phyloP scores from a whole-genome alignment of 1,139 yeast genomes.

The Zhuliangozyma parablackwelliae region DNA sequence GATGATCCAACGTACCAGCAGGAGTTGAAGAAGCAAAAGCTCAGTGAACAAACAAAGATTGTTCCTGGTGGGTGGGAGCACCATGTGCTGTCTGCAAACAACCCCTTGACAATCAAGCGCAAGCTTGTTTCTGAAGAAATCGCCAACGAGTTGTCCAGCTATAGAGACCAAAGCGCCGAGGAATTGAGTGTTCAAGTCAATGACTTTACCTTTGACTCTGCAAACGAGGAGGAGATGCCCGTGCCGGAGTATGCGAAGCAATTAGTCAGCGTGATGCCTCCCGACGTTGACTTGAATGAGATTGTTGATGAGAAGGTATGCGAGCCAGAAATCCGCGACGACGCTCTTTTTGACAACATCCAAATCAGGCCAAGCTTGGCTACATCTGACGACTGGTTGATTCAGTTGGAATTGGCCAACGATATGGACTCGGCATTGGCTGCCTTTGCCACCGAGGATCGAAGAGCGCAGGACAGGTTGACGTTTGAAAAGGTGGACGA shows the following conservation, averaged over 20 bases:
- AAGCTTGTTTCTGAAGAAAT: conserved; percentile 26
- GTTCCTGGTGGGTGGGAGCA: conserved; percentile 39
- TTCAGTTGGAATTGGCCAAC: conserved; percentile 56
- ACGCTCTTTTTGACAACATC: conserved; percentile 27
- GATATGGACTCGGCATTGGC: conserved; percentile 48
- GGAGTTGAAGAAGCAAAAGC: conserved; percentile 35
- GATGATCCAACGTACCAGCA: conserved; percentile 24
- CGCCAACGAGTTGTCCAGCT: conserved; percentile 19
- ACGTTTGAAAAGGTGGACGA: conserved; percentile 40
- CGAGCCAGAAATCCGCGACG: conserved; percentile 54
- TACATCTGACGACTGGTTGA: conserved; percentile 57
- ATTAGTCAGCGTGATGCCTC: conserved; percentile 28
- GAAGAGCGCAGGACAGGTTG: conserved; percentile 15
- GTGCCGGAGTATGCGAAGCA: conserved; percentile 31
- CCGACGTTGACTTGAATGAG: conserved; percentile 30
- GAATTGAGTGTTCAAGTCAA: conserved; percentile 23
- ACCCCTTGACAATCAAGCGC: conserved; percentile 21
- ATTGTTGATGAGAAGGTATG: conserved; percentile 60
- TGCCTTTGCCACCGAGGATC: conserved; percentile 17
- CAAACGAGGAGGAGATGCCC: conserved; percentile 14
- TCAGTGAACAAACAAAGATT: conserved; percentile 23
- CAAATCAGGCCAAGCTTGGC: conserved; percentile 38
- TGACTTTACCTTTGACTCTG: conserved; percentile 28
- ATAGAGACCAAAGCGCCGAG: conserved; percentile 14
- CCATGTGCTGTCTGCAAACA: conserved; percentile 13